phyloP scores from a whole-genome alignment of 495 filamentous ascomycete genomes.

The Neurospora sp. region DNA sequence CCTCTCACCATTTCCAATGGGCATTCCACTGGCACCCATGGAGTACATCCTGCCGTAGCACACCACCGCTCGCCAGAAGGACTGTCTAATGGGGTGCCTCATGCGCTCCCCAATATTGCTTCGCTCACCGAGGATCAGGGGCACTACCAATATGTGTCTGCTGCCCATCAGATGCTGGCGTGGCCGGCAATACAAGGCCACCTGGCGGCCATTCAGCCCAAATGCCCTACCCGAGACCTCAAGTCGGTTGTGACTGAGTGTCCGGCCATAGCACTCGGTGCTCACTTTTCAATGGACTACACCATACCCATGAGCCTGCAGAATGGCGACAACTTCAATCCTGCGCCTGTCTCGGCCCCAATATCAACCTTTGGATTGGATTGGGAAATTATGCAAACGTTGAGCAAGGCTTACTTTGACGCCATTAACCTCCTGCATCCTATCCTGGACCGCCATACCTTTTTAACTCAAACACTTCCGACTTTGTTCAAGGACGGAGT shows the following conservation, averaged over 20 bases:
- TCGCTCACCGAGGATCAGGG: constrained; percentile 7
- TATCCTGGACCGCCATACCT: constrained; percentile 43
- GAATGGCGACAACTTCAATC: not conserved
- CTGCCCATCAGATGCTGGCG: constrained; percentile 46
- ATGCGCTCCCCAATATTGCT: constrained; percentile 1
- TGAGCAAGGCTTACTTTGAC: constrained; percentile 45
- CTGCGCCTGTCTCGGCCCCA: not conserved
- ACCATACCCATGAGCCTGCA: constrained; percentile 5
- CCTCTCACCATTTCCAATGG: not conserved
- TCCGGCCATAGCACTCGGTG: constrained; percentile 34
- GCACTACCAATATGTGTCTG: constrained; percentile 39
- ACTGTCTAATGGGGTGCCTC: not conserved
- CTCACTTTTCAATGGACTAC: constrained; percentile 13
- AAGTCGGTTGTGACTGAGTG: constrained; percentile 32
- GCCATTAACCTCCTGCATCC: constrained; percentile 47
- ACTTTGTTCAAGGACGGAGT: constrained; percentile 39
- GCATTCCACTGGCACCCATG: not conserved
- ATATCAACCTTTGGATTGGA: constrained; percentile 19
- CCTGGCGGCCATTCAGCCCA: constrained; percentile 20
- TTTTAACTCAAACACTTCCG: constrained; percentile 36
- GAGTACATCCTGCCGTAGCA: constrained; percentile 5
- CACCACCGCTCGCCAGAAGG: not conserved
- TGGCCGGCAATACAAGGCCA: constrained; percentile 47
- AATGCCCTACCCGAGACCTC: constrained; percentile 22
- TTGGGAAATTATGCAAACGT: constrained; percentile 38